Conservation (phyloP, 164 flowering plant genomes). For the Malania oleifera region DNA sequence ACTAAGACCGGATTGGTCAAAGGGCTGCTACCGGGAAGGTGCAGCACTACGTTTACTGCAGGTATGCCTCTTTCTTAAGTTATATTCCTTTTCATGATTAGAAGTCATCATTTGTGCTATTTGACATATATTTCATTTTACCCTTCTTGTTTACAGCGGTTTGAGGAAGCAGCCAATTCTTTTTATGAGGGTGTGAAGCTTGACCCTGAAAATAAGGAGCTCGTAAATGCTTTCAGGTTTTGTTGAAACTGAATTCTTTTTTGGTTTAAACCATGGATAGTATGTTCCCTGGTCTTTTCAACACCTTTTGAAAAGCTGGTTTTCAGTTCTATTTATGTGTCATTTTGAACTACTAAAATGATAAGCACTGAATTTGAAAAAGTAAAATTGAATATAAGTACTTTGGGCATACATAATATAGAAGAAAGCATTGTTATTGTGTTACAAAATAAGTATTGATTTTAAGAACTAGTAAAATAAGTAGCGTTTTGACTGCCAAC, state of each 20-base stretch:
- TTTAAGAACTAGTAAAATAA: too few relatives aligned
- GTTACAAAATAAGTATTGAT: too few relatives aligned
- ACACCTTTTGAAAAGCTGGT: background rate
- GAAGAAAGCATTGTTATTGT: too few relatives aligned
- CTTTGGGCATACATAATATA: too few relatives aligned
- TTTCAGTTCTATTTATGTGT: background rate
- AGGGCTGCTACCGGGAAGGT: conserved; percentile 92
- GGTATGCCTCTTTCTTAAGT: conserved; percentile 32
- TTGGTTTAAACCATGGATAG: too few relatives aligned
- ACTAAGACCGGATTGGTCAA: conserved; percentile 85
- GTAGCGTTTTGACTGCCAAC: too few relatives aligned
- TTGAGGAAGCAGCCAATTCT: conserved; percentile 94
- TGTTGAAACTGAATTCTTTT: background rate
- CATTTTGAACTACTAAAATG: background rate
- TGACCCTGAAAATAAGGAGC: conserved; percentile 88
- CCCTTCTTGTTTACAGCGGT: conserved; percentile 48
- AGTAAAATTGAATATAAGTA: too few relatives aligned
- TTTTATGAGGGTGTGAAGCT: conserved; percentile 92
- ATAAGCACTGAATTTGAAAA: too few relatives aligned
- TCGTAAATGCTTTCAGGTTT: conserved; percentile 84
- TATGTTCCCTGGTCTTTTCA: too few relatives aligned
- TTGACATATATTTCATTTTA: background rate
- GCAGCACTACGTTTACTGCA: conserved; percentile 81
- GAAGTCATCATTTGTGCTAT: background rate
- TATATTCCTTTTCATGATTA: background rate